These are phyloP conservation scores for Boletus eberwhitei DNA, from an alignment of 768 basidiomycete genomes.

Conservation along the genomic window DNA sequence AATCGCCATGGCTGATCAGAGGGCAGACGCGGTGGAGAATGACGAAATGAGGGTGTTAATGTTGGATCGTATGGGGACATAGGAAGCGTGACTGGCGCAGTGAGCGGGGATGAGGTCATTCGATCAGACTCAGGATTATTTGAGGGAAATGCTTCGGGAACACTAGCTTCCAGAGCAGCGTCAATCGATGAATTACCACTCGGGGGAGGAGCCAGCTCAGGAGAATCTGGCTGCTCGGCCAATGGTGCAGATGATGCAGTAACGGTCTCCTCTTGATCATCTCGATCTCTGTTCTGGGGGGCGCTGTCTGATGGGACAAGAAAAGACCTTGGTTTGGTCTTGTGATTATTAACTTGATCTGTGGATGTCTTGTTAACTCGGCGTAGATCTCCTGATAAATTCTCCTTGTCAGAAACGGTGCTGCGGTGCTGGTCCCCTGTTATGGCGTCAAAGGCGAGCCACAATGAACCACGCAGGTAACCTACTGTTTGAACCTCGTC, in stretches of 20 bases:
- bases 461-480: conserved; percentile 8
- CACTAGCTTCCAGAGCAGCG: background rate
- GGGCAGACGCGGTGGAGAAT: conserved; percentile 70
- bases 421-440: conserved; percentile 65
- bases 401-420: conserved; percentile 31
- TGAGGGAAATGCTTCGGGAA: background rate
- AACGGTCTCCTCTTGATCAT: conserved; percentile 11
- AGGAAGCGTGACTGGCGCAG: conserved; percentile 38
- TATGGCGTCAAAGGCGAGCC: conserved; percentile 20
- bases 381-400: conserved; percentile 30
- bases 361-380: conserved; percentile 26
- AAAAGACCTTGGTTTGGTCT: conserved; percentile 20
- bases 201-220: conserved; percentile 17
- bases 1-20: conserved; percentile 83
- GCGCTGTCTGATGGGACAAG: conserved; percentile 18
- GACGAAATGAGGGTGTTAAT: conserved; percentile 72
- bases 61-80: conserved; percentile 76
- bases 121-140: conserved; percentile 2
- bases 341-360: conserved; percentile 16
- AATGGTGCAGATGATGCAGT: conserved; percentile 21
- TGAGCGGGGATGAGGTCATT: conserved; percentile 23
- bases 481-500: conserved; percentile 65
- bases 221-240: conserved; percentile 26
- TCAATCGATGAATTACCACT: conserved; percentile 1
- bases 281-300: conserved; percentile 11